A percentile compares a stretch with the other conserved stretches of the same genome.
phyloP scores from a whole-genome alignment of 805 yeast species.

The Millerozyma miso region DNA sequence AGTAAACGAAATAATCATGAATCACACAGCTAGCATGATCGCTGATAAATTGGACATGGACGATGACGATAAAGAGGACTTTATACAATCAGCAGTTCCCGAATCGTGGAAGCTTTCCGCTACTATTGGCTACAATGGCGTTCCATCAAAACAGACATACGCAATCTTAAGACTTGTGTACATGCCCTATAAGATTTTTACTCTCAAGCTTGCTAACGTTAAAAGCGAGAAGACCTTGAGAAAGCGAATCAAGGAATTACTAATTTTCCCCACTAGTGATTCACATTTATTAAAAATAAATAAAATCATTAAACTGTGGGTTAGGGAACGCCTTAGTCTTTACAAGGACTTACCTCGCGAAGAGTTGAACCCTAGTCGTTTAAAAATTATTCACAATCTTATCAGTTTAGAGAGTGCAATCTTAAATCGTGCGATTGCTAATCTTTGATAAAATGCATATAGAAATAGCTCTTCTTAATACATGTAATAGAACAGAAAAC shows the following conservation, averaged over 20 bases:
- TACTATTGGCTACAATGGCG: constrained; percentile 37
- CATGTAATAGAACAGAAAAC: not conserved
- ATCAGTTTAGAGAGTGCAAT: constrained; percentile 25
- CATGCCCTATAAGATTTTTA: constrained; percentile 26
- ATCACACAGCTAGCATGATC: constrained; percentile 5
- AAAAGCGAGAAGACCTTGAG: constrained; percentile 19
- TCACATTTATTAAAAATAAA: not conserved
- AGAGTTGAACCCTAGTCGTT: constrained; percentile 5
- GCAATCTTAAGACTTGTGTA: constrained; percentile 28
- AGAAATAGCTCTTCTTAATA: not conserved
- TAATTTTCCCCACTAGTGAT: constrained; percentile 3
- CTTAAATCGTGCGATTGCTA: constrained; percentile 10
- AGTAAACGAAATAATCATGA: constrained; percentile 18
- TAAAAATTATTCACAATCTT: constrained; percentile 13
- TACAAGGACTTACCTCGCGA: not conserved
- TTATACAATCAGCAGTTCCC: constrained; percentile 20
- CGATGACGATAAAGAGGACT: constrained; percentile 14
- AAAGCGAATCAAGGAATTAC: constrained; percentile 14
- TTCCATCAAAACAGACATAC: constrained; percentile 40
- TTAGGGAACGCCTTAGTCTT: not conserved
- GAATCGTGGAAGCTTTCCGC: constrained; percentile 44
- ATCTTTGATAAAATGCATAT: not conserved
- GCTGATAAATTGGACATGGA: constrained; percentile 8
- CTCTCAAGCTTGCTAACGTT: constrained; percentile 15
- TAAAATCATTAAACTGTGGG: not conserved